A percentile compares a stretch with the other conserved stretches of the same genome.
These are phyloP conservation scores for Kodamaea ohmeri DNA, from an alignment of 1,139 yeast genomes.

Conservation along the genomic window DNA sequence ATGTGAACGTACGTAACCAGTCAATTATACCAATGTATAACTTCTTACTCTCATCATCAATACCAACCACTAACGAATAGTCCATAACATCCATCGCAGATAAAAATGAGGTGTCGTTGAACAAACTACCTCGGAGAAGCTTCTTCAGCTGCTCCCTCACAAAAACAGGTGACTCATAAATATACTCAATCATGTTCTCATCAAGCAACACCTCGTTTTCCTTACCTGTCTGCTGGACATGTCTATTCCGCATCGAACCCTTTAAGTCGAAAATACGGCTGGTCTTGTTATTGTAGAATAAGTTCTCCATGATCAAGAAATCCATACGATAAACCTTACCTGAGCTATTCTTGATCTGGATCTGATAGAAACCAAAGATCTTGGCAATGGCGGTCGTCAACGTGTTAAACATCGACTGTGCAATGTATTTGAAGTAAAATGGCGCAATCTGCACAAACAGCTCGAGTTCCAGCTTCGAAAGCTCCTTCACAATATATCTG, in stretches of 20 bases:
- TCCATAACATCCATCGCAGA: conserved; percentile 99
- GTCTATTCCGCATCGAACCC: conserved; percentile 97
- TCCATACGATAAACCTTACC: conserved; percentile 84
- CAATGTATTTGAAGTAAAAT: conserved; percentile 91
- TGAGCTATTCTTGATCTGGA: conserved; percentile 78
- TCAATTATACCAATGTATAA: conserved; percentile 93
- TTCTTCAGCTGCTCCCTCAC: conserved; percentile 91
- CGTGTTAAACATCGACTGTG: conserved; percentile 92
- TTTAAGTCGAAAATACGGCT: conserved; percentile 90
- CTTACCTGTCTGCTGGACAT: conserved; percentile 92
- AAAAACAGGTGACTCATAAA: conserved; percentile 92
- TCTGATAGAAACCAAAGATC: conserved; percentile 92
- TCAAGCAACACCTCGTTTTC: conserved; percentile 93
- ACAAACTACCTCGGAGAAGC: conserved; percentile 77
- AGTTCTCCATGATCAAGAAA: conserved; percentile 91
- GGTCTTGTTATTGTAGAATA: conserved; percentile 81
- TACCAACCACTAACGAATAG: conserved; percentile 90
- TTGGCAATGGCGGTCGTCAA: conserved; percentile 93
- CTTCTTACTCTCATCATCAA: conserved; percentile 63
- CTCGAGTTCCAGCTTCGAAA: conserved; percentile 85
- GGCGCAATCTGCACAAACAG: conserved; percentile 96
- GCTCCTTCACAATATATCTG: conserved; percentile 83
- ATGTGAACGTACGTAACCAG: conserved; percentile 91
- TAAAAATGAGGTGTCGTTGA: conserved; percentile 91
- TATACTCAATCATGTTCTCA: conserved; percentile 97